phyloP scores from a whole-genome alignment of 1,139 yeast genomes.

The Yamadazyma sp. region DNA sequence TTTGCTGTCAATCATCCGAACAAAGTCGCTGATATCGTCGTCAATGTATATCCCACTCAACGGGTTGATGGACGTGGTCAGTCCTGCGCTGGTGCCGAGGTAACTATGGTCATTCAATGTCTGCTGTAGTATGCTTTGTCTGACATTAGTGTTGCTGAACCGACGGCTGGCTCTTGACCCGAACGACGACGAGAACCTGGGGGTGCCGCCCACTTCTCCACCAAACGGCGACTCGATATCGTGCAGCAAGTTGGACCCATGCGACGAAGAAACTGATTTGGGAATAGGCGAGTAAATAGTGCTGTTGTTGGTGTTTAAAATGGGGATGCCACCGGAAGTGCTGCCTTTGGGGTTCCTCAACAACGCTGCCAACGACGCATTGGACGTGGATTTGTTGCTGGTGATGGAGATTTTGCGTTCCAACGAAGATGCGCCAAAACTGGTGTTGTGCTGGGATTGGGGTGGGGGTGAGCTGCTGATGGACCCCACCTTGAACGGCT shows the following conservation, averaged over 20 bases:
- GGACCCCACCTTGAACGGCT: constrained; percentile 64
- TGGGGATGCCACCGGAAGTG: constrained; percentile 31
- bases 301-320: constrained; percentile 16
- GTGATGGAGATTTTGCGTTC: constrained; percentile 47
- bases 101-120: constrained; percentile 23
- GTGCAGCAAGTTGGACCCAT: constrained; percentile 28
- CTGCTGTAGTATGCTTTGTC: constrained; percentile 29
- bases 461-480: constrained; percentile 51
- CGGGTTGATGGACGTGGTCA: constrained; percentile 36
- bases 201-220: constrained; percentile 27
- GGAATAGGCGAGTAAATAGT: constrained; percentile 29
- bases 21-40: constrained; percentile 79
- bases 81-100: constrained; percentile 38
- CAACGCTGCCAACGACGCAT: constrained; percentile 55
- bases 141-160: constrained; percentile 37
- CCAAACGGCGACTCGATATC: constrained; percentile 24
- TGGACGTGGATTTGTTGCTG: constrained; percentile 52
- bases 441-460: constrained; percentile 22
- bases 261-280: constrained; percentile 42
- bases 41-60: constrained; percentile 49
- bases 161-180: constrained; percentile 53
- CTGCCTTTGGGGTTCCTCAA: constrained; percentile 49
- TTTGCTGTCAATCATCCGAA: constrained; percentile 74
- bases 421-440: constrained; percentile 26
- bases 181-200: constrained; percentile 55